Evolutionary conservation across 2,329 filamentous ascomycete genomes (phyloP).

Genomic region (Exophiala sp.): DNA sequence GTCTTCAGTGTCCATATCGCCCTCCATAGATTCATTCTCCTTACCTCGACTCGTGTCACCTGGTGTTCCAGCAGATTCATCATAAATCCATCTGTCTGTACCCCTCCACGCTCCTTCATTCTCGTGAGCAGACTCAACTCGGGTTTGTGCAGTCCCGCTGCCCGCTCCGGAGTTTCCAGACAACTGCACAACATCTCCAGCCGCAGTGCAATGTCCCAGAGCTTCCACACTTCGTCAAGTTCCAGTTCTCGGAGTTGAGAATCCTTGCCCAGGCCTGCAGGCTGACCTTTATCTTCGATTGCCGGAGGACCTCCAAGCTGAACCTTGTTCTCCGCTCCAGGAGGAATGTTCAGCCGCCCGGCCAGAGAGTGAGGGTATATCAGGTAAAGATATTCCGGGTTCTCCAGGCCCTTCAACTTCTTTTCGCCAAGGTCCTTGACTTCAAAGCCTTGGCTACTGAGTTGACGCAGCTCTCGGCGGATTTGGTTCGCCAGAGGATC

Average conservation of each 20-base stretch:
- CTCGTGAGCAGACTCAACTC: conserved; percentile 77
- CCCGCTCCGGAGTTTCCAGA: conserved; percentile 60
- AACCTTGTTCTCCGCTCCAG: conserved; percentile 25
- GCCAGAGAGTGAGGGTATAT: conserved; percentile 87
- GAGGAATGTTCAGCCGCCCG: conserved; percentile 52
- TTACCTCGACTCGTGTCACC: conserved; percentile 89
- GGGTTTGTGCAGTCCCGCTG: conserved; percentile 63
- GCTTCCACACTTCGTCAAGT: conserved; percentile 75
- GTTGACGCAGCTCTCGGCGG: conserved; percentile 75
- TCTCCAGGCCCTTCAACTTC: conserved; percentile 94
- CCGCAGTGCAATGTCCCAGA: conserved; percentile 83
- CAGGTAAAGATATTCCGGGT: conserved; percentile 90
- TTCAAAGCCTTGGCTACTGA: conserved; percentile 89
- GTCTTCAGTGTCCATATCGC: conserved; percentile 12
- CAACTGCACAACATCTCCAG: conserved; percentile 89
- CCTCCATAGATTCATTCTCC: conserved; percentile 40
- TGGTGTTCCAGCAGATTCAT: conserved; percentile 90
- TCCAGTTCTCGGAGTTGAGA: conserved; percentile 66
- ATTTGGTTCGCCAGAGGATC: conserved; percentile 71
- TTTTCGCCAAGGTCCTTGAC: conserved; percentile 94
- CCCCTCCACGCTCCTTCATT: conserved; percentile 66
- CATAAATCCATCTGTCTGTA: conserved; percentile 82
- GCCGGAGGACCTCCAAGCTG: conserved; percentile 36
- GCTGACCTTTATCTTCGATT: conserved; percentile 37
- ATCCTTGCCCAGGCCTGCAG: conserved; percentile 57